Base-by-base conservation (phyloP, 305 asterid genomes). In the Andrographis paniculata region DNA sequence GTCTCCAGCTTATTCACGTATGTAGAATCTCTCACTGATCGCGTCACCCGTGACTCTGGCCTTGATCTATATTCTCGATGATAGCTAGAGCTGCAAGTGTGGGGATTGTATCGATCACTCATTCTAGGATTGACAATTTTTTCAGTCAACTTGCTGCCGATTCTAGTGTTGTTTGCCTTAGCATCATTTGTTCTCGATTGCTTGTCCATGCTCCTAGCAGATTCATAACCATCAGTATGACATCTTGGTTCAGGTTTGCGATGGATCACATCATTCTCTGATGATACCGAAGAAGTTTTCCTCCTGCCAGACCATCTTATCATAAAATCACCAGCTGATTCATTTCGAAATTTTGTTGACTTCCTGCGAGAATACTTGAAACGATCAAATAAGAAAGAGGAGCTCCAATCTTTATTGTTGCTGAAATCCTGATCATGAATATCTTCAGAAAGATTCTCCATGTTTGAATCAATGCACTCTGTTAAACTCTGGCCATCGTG, bases 51-150 rank as follows among this genome's bases (percentile, higher is more conserved):
- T 0, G 74, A 53, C 58, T 73, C 88, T 22, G 70, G 64, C 70
- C 82, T 84, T 33, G 79, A 66, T 52, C 88, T 71, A 64, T 68
- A 71, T 30, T 77, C 87, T 15, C 52, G 67, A 47, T 74, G 79
- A 50, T 79, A 77, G 70, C 74, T 73, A 58, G 89, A 82, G 71
- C 78, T 76, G 79, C 93, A 80, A 66, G 68, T 50, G 33, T 73
- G 72, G 47, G 77, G 56, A 42, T 77, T 73, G 23, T 69, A 70
- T 65, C 73, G 70, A 49, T 73, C 86, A 43, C 64, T 64, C 53
- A 45, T 52, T 68, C 81, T 67, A 50, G 42, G 67, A 60, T 78
- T 59, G 59, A 74, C 48, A 50, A 55, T 64, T 61, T 72, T 78
- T 48, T 78, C 92, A 27, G 47, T 47, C 46, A 65, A 84, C 70